Evolutionary conservation across 2,329 filamentous ascomycete species (phyloP), one percentile per base, ranked within the genome.

Genomic region (Alternaria panax): DNA sequence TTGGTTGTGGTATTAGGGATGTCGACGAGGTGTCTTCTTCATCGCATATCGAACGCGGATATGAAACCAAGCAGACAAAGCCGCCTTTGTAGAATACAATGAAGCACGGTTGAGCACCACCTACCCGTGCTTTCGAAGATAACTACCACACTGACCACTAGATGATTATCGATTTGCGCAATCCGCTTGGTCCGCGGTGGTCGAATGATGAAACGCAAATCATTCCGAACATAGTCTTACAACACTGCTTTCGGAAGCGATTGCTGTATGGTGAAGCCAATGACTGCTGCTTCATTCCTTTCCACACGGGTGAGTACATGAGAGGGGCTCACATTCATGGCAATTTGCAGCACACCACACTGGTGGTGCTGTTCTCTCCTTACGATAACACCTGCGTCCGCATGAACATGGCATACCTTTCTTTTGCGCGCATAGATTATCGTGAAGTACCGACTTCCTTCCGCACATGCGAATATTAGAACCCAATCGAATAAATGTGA

Each of bases 71-170:
- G 45, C 45, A 34, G 45, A 48, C 24, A 48, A 34, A 48, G 45
- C 20, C 32, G 45, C 38, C 54, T 51, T 57, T 57, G 54, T 57
- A 51, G 22, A 51, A 45, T 51, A 51, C 28, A 57, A 57, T 24
- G 47, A 48, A 48, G 45, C 45, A 48, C 45, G 45, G 45, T 36
- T 22, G 20, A 51, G 36, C 38, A 43, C 28, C 22, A n/a, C 27
- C 36, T 51, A 51, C 11, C 46, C 46, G 48, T 51, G 30, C 48
- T 51, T 51, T 40, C 45, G 28, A 48, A 48, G 28, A 36, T 24
- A 24, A 36, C 22, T 28, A 36, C 28, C 30, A 48, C 45, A 48
- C 45, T 48, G 45, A 36, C 45, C 45, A 48, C 45, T 47, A 30
- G 54, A 18, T 51, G n/a, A 27, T 32, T 25, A 38, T 54, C 24